A percentile compares a stretch with the other conserved stretches of the same genome.
Evolutionary conservation across 345 rosid genomes (phyloP).

Genomic region (Psidium friedrichsthalianum): DNA sequence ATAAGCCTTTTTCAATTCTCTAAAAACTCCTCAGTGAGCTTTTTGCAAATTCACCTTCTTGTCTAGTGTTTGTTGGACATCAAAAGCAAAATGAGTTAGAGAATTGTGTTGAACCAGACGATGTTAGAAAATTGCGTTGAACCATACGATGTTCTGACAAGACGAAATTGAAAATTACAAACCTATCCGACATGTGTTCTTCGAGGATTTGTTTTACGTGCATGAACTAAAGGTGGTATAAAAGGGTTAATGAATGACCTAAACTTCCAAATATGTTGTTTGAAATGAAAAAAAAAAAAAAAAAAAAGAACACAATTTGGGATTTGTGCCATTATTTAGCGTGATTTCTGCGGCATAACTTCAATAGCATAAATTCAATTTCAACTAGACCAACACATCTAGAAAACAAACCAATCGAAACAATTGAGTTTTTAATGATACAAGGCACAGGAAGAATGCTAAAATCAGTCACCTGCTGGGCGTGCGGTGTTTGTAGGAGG

Average conservation of each 20-base stretch:
- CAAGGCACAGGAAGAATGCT: not conserved
- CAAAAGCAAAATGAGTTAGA: not conserved
- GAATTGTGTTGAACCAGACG: rapidly evolving
- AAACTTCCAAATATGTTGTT: rapidly evolving
- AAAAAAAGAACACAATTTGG: no score
- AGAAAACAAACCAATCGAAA: no score
- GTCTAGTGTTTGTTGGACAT: not conserved
- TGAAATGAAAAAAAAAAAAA: no score
- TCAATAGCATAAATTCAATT: not conserved
- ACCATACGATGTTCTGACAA: no score
- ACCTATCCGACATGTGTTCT: no score
- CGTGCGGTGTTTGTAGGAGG: no score
- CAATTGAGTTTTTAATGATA: no score
- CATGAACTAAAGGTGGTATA: rapidly evolving
- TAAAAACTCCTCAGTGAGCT: no score
- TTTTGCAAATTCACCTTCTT: not conserved
- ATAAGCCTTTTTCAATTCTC: not conserved
- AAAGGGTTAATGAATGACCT: not conserved
- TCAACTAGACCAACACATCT: not conserved
- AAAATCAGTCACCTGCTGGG: not conserved
- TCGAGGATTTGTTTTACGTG: no score
- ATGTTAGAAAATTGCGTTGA: not conserved
- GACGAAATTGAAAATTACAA: no score
- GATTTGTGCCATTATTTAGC: not conserved
- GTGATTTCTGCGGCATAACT: no score